Evolutionary conservation across 2,329 filamentous ascomycete species (phyloP), one percentile per base, ranked within the genome.

Genomic region (Monascus ruber): DNA sequence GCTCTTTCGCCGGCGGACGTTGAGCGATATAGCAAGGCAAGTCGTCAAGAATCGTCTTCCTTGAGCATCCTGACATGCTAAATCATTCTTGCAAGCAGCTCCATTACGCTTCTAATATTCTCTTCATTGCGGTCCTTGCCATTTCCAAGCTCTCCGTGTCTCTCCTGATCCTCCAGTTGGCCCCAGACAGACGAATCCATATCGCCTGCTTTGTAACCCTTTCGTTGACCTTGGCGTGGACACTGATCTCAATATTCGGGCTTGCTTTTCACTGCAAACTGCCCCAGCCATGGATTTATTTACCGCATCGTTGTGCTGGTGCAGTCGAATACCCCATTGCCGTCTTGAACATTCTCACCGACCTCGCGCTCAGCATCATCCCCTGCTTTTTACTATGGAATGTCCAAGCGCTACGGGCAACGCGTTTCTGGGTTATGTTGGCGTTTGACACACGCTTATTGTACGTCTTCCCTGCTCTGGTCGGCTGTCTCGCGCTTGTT

Each of bases 101-200:
- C 26, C n/a, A 10, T 6, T 65, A 59, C 36, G 47, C 52, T 6
- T 49, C 51, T 46, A 56, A 65, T 31, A 44, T 64, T 6, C 47
- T 66, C 9, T 63, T 56, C 39, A 39, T 65, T 35, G 17, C 60
- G n/a, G 48, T 53, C 1, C 40, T 65, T 8, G 62, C 54, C 45
- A 43, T 62, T 9, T 61, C 62, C 10, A 66, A 67, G 44, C 53
- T 49, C 38, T 59, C 59, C 10, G 53, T 60, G n/a, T 54, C 52
- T 2, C 50, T 60, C 17, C 50, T 66, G 5, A 54, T 63, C 36
- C 43, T 58, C 25, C 58, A 62, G 5, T 47, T 66, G n/a, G 60
- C 60, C 5, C 59, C 59, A 10, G 6, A 34, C 9, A 7, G 11
- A 17, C 8, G 17, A 7, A 8, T 34, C 11, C 9, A 7, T 7